Evolutionary conservation across 345 rosid genomes (phyloP).

Genomic region (Heritiera littoralis): DNA sequence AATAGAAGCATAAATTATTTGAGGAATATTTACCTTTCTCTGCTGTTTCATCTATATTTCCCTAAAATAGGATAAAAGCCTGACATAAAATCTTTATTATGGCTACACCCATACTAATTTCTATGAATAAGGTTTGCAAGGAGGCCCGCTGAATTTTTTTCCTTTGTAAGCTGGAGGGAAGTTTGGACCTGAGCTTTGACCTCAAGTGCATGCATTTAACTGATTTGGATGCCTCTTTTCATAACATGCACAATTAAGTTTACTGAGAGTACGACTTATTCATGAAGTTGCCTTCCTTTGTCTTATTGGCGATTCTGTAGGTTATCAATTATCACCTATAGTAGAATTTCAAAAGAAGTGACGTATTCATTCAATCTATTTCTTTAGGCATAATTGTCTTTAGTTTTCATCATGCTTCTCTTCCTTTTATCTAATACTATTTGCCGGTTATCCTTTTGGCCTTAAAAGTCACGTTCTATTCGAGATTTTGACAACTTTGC

Average conservation of each 20-base stretch:
- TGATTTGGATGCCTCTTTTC: slow-evolving; percentile 3
- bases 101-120: background rate
- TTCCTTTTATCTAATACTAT: slow-evolving; percentile 19
- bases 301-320: background rate
- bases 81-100: background rate
- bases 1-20: background rate
- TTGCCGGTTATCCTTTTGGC: slow-evolving; percentile 20
- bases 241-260: background rate
- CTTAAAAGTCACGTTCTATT: slow-evolving; percentile 70
- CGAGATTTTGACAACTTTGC: slow-evolving; percentile 83
- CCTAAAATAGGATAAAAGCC: background rate
- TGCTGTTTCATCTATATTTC: background rate
- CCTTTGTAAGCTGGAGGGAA: background rate
- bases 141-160: background rate
- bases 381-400: background rate
- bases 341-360: background rate
- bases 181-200: background rate
- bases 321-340: background rate
- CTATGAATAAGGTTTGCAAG: background rate
- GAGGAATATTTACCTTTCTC: background rate
- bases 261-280: background rate
- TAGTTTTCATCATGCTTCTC: background rate
- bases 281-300: background rate
- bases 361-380: slow-evolving; percentile 1
- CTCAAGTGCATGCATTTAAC: background rate